Evolutionary conservation across 1,284 basidiomycete genomes (phyloP), one percentile per base, ranked within the genome.

Genomic region (Vanrija pseudolonga): DNA sequence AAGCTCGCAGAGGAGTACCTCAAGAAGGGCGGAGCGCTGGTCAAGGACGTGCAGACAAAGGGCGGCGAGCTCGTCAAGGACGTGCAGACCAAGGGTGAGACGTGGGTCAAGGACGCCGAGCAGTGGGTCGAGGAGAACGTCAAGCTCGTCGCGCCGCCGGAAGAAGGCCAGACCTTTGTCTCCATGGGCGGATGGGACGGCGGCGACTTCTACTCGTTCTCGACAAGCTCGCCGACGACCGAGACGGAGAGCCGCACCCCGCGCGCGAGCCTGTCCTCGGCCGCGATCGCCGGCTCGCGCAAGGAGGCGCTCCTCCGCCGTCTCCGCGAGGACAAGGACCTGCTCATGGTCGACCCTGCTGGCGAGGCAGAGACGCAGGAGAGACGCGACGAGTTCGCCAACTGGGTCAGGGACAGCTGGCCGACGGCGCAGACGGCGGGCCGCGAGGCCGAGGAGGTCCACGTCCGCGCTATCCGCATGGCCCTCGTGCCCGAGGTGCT

Each of bases 121-220:
- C 83, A 78, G 20, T 73, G 71, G 71, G 62, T 73, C 52, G 69
- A 64, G 47, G 72, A 74, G n/a, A 90, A 90, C 12, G 89, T 96
- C 63, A 89, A 89, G 70, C 86, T 96, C 48, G 80, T 96, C 9
- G 39, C 39, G 39, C 92, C 92, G 1, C 91, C 91, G 0, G 85
- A 87, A 41, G 81, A 80, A 38, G 75, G 68, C 7, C 69, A 68
- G 17, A 59, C 71, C 0, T 61, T 66, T 3, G 72, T 78, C 8
- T 81, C 80, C 3, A 67, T 86, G 36, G 70, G 84, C 45, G 55
- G 55, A 2, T 90, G 88, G 87, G 88, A 91, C 71, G 89, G 88
- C 0, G 78, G 84, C n/a, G 88, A 91, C 68, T 82, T 90, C 66
- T 91, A 89, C 83, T 83, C 85, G 76, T 36, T 78, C 77, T 53